Evolutionary conservation across 129 eudicot species (phyloP), one percentile per base, ranked within the genome.

Genomic region (Artemisia annua): DNA sequence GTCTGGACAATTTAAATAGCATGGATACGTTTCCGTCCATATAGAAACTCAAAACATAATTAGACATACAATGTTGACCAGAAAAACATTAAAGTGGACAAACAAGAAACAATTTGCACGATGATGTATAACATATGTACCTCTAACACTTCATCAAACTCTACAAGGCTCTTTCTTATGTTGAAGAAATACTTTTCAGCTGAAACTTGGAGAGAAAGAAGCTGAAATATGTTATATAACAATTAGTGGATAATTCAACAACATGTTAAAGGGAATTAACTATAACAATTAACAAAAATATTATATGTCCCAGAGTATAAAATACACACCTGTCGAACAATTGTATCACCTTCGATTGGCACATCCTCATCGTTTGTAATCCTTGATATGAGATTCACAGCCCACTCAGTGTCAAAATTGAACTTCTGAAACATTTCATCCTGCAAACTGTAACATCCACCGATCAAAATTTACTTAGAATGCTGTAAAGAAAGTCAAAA

Each of bases 341-440:
- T 82, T 62, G 88, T 3, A 54, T 81, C 85, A 52, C 95, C 96
- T 84, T 90, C 99, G 24, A 95, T 91, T 14, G 97, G 99, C 58
- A 86, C 54, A 82, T 86, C 96, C 79, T 95, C 99, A 70, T 95
- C 87, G 61, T 84, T 81, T 17, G 88, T 82, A 66, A 94, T 84
- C 72, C 86, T 86, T 19, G 97, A 88, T 70, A 95, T 95, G 65
- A 95, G 88, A 56, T 69, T 85, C 68, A 95, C 97, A 28, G 99
- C 99, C 99, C 99, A 95, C 76, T 87, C 94, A 46, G 89, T 88
- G 78, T 95, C 97, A 79, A 95, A 88, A 73, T 91, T 91, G 83
- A 95, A 95, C 81, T 95, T 95, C 77, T 95, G 96, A 84, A 95
- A 95, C 89, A 95, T 95, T 80, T 95, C 99, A 83, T 95, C 99